Base-by-base conservation (phyloP, 1,284 basidiomycete species). In the Austroboletus niveus region DNA sequence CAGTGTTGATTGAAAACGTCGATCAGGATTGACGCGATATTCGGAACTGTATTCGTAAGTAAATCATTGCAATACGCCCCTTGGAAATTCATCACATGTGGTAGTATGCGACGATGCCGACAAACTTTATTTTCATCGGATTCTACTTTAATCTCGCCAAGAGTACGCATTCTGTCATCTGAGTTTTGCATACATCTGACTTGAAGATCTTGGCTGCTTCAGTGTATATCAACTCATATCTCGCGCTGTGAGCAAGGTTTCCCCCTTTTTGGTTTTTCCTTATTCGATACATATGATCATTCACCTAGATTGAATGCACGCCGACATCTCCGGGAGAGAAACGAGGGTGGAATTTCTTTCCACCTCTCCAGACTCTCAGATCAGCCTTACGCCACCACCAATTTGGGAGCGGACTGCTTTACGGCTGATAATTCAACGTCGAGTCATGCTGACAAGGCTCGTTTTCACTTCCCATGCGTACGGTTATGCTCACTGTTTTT, bases 181-280 rank as follows among this genome's bases (percentile, higher is more conserved):
- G 10, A n/a, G 4, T 12, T 11, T 10, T 32, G 34, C 8, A 34
- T 27, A 4, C 4, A 8, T 30, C 14, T 41, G 24, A 9, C 30
- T 27, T 39, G 17, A 8, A 60, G 5, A 2, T 34, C 2, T 32
- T 9, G 32, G 5, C 32, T 27, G 1, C 15, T n/a, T 9, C 20
- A 58, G 79, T 81, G 22, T 81, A 82, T 55, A 67, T 75, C 30
- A 77, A 75, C 35, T 80, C 79, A 0, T 82, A 80, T 65, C 64
- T 81, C 11, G 74, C 78, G 1, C 75, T 56, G 64, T 70, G 45
- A 47, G 64, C 60, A 30, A 14, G 20, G 36, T 3, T 32, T 11
- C 32, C 29, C 5, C 15, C 3, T 22, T 12, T 39, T 22, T 4
- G 4, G 7, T 22, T 20, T 17, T 9, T 38, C 14, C 5, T 9